A percentile compares a stretch with the other conserved stretches of the same genome.
Conservation (phyloP, 768 basidiomycete species). For the Cytidiella melzeri region DNA sequence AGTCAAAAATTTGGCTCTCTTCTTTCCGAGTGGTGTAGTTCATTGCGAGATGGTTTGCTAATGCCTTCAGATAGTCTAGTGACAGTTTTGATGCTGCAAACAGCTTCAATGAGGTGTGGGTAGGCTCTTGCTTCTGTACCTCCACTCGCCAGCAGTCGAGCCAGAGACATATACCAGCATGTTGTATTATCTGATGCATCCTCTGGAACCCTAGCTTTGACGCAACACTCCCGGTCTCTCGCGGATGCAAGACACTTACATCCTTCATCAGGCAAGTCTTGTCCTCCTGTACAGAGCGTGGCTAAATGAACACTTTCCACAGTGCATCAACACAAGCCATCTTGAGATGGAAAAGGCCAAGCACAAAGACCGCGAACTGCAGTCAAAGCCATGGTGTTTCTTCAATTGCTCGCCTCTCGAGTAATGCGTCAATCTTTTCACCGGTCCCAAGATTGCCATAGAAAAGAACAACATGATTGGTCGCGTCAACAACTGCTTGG, state of each 20-base stretch:
- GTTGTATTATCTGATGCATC: slow-evolving; percentile 26
- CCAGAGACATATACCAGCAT: slow-evolving; percentile 7
- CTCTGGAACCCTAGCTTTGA: slow-evolving; percentile 22
- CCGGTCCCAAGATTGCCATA: slow-evolving; percentile 18
- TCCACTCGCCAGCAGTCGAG: slow-evolving; percentile 25
- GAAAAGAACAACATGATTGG: slow-evolving; percentile 11
- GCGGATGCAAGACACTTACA: slow-evolving; percentile 17
- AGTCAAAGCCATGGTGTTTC: slow-evolving; percentile 22
- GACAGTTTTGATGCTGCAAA: slow-evolving; percentile 24
- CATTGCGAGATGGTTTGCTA: slow-evolving; percentile 21
- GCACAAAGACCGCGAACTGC: slow-evolving; percentile 29
- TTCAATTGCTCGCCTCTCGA: slow-evolving; percentile 22
- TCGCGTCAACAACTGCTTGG: too few relatives aligned
- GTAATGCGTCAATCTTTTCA: slow-evolving; percentile 6
- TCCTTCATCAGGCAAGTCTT: slow-evolving; percentile 11
- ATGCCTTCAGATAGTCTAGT: slow-evolving; percentile 18
- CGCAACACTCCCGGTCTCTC: slow-evolving; percentile 21
- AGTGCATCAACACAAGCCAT: slow-evolving; percentile 25
- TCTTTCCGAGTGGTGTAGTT: slow-evolving; percentile 8
- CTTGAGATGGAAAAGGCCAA: slow-evolving; percentile 31
- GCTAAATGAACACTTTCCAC: slow-evolving; percentile 9
- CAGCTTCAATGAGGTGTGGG: slow-evolving; percentile 23
- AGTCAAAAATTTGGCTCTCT: slow-evolving; percentile 13
- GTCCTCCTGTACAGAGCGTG: slow-evolving; percentile 6
- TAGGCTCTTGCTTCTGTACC: slow-evolving; percentile 6